Evolutionary conservation across 1,139 yeast genomes (phyloP).

Genomic region (Blastobotrys apis): DNA sequence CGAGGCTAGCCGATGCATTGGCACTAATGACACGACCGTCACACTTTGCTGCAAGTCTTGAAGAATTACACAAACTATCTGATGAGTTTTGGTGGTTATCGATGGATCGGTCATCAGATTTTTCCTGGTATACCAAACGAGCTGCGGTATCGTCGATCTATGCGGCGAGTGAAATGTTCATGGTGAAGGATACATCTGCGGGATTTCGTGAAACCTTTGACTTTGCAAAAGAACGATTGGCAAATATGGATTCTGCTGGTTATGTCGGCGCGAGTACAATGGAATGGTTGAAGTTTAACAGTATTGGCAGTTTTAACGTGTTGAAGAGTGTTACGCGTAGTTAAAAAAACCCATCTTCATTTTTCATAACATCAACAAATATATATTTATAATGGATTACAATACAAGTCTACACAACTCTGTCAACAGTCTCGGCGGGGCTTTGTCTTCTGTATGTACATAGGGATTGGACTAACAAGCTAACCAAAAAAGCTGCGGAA

Average conservation of each 20-base stretch:
- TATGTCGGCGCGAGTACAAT: slow-evolving; percentile 56
- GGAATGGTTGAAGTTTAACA: slow-evolving; percentile 74
- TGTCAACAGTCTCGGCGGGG: slow-evolving; percentile 11
- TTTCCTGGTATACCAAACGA: slow-evolving; percentile 91
- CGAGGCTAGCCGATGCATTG: slow-evolving; percentile 43
- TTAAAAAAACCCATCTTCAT: background rate
- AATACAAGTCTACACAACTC: slow-evolving; percentile 11
- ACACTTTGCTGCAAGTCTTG: slow-evolving; percentile 48
- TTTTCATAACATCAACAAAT: background rate
- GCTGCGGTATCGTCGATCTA: slow-evolving; percentile 64
- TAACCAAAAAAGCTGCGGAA: too few relatives aligned
- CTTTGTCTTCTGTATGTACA: slow-evolving; percentile 9
- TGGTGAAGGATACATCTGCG: slow-evolving; percentile 69
- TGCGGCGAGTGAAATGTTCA: slow-evolving; percentile 67
- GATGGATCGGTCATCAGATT: slow-evolving; percentile 78
- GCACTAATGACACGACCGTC: slow-evolving; percentile 53
- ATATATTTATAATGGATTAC: slow-evolving; percentile 3
- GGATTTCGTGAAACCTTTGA: slow-evolving; percentile 53
- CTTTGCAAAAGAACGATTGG: slow-evolving; percentile 60
- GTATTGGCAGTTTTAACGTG: slow-evolving; percentile 61
- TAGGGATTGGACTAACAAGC: too few relatives aligned
- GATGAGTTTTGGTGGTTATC: slow-evolving; percentile 82
- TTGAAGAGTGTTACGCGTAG: slow-evolving; percentile 46
- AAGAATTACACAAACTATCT: slow-evolving; percentile 67
- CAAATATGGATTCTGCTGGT: slow-evolving; percentile 53